phyloP scores from a whole-genome alignment of 331 rosid species.

The Stylosanthes scabra region DNA sequence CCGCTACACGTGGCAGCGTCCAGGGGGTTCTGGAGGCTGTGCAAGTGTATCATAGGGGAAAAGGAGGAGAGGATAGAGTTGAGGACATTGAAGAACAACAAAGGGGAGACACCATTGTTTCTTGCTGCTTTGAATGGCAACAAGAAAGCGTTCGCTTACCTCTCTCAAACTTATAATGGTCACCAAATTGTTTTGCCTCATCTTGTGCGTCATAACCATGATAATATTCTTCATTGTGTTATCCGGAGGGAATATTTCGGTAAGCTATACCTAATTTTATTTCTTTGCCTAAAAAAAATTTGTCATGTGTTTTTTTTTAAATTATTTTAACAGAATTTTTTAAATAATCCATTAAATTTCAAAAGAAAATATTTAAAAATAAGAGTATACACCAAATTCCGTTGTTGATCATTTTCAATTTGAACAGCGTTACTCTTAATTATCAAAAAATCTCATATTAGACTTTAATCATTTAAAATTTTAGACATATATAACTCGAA shows the following conservation, averaged over 20 bases:
- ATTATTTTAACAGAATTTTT: too few relatives aligned
- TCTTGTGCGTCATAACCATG: constrained; percentile 35
- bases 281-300: too few relatives aligned
- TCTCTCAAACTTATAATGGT: background rate
- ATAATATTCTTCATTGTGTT: constrained; percentile 45
- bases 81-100: constrained; percentile 29
- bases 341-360: too few relatives aligned
- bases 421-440: too few relatives aligned
- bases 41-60: constrained; percentile 32
- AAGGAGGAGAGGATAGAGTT: background rate
- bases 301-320: too few relatives aligned
- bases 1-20: constrained; percentile 68
- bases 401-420: too few relatives aligned
- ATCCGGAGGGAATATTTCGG: constrained; percentile 41
- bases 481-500: too few relatives aligned
- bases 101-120: constrained; percentile 45
- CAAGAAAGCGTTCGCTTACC: constrained; percentile 34
- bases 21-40: constrained; percentile 48
- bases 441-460: too few relatives aligned
- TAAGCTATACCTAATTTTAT: background rate
- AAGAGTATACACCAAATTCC: too few relatives aligned
- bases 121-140: constrained; percentile 40
- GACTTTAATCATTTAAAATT: too few relatives aligned
- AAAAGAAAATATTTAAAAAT: too few relatives aligned
- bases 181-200: background rate